Percentiles rank a stretch among this genome's conserved stretches.
Conservation (phyloP, 352 stramenopile species). For the Aphanomyces invadans region DNA sequence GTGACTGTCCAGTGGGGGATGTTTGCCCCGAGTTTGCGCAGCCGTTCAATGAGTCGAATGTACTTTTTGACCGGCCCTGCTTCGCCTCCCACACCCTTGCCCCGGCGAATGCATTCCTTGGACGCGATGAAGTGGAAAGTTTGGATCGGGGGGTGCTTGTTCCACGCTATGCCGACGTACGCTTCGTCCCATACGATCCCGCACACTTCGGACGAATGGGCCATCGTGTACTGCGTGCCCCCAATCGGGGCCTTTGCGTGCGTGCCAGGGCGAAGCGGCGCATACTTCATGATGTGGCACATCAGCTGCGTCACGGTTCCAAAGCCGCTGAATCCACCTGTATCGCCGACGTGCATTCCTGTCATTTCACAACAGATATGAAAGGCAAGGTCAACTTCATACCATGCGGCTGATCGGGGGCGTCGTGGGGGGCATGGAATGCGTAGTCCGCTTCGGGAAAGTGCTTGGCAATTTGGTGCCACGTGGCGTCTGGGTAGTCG, state of each 20-base stretch:
- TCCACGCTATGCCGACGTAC: background rate
- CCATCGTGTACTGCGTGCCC: background rate
- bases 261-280: background rate
- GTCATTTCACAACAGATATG: no score
- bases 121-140: constrained; percentile 10
- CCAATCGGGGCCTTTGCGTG: background rate
- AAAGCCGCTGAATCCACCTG: constrained; percentile 1
- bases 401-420: background rate
- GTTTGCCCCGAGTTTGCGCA: background rate
- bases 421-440: background rate
- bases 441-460: constrained; percentile 6
- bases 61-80: constrained; percentile 2
- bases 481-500: constrained; percentile 1
- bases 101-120: background rate
- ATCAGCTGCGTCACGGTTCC: background rate
- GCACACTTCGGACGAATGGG: background rate
- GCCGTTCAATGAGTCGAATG: background rate
- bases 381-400: no score
- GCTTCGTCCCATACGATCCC: background rate
- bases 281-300: background rate
- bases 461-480: background rate
- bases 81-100: background rate
- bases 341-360: background rate
- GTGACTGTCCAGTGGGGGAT: background rate
- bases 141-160: background rate